Evolutionary conservation across 768 basidiomycete genomes (phyloP).

Genomic region (Boletus eberwhitei): DNA sequence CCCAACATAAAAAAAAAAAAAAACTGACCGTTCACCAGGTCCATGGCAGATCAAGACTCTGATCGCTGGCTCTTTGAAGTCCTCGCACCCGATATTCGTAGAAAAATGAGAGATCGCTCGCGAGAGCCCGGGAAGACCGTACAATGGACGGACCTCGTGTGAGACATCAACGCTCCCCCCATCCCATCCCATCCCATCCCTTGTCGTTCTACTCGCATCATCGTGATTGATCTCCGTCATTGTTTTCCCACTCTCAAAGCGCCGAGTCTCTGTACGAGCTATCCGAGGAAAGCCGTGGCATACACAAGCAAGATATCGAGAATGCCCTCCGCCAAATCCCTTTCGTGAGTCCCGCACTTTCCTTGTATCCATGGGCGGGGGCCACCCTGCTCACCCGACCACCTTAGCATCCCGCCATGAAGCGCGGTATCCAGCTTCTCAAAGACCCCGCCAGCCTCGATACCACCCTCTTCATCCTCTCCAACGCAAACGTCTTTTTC

Average conservation of each 20-base stretch:
- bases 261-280: constrained; percentile 71
- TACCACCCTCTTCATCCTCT: constrained; percentile 86
- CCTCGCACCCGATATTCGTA: constrained; percentile 77
- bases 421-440: constrained; percentile 76
- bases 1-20: not conserved
- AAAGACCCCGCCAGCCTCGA: constrained; percentile 57
- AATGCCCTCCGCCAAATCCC: constrained; percentile 77
- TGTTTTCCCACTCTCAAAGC: constrained; percentile 32
- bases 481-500: constrained; percentile 91
- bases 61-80: constrained; percentile 93
- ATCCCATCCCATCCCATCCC: not conserved
- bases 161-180: constrained; percentile 35
- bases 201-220: not conserved
- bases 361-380: not conserved
- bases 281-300: constrained; percentile 51
- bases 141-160: constrained; percentile 98
- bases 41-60: constrained; percentile 92
- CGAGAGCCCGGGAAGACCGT: constrained; percentile 52
- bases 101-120: constrained; percentile 53
- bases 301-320: constrained; percentile 73
- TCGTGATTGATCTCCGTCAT: not conserved
- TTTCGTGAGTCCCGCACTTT: constrained; percentile 53
- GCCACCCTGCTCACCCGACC: not conserved
- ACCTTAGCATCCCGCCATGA: constrained; percentile 91
- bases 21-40: constrained; percentile 46